These are phyloP conservation scores for Ocimum tenuiflorum DNA, from an alignment of 257 asterid genomes.

Conservation along the genomic window DNA sequence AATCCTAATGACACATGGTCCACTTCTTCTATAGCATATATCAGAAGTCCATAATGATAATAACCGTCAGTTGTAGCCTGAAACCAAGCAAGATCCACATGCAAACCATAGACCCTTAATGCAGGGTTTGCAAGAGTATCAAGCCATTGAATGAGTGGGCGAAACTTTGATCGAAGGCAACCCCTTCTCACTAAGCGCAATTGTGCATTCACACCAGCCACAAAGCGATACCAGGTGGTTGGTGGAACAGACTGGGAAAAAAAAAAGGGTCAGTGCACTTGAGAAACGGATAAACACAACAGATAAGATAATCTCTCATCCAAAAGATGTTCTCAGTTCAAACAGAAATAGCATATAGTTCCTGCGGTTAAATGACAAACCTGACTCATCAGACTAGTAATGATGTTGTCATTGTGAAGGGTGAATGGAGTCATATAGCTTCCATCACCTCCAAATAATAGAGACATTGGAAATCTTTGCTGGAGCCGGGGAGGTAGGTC, in stretches of 20 bases:
- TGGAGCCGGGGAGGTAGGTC: conserved; percentile 84
- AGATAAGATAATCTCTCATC: not conserved
- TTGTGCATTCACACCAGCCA: conserved; percentile 97
- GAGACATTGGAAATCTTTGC: conserved; percentile 82
- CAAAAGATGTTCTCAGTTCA: not conserved
- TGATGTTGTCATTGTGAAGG: conserved; percentile 74
- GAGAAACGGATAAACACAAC: not conserved
- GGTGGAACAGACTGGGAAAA: conserved; percentile 79
- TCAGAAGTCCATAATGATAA: conserved; percentile 73
- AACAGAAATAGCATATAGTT: not conserved
- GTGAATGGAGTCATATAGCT: conserved; percentile 90
- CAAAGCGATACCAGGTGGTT: conserved; percentile 94
- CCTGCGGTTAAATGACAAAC: conserved; percentile 34
- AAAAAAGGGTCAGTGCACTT: not conserved
- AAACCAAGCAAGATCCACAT: conserved; percentile 80
- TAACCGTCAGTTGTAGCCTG: conserved; percentile 63
- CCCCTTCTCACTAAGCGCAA: conserved; percentile 87
- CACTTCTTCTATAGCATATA: conserved; percentile 57
- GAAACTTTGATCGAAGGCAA: conserved; percentile 62
- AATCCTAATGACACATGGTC: conserved; percentile 36
- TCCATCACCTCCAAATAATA: conserved; percentile 94
- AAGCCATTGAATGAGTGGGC: conserved; percentile 72
- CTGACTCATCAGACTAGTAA: conserved; percentile 98
- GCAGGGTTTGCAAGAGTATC: conserved; percentile 85
- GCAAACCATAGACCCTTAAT: conserved; percentile 52